Conservation (phyloP, 495 filamentous ascomycete species). For the Astrothelium macrocarpum region DNA sequence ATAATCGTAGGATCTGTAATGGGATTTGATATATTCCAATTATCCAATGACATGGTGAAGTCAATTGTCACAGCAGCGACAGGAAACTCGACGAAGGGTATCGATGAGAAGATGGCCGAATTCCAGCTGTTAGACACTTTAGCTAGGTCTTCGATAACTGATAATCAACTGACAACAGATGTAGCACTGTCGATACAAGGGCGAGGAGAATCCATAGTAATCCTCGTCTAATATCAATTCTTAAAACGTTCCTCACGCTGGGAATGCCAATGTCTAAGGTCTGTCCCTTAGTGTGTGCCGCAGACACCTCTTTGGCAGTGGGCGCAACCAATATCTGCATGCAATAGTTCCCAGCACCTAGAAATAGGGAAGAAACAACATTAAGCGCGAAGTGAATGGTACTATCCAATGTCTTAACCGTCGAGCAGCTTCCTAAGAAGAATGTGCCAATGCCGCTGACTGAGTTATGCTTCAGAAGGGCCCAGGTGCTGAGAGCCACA, state of each 20-base stretch:
- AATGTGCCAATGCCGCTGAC: neutral
- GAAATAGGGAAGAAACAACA: conserved; percentile 9
- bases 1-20: too few relatives aligned
- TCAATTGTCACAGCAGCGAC: too few relatives aligned
- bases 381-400: conserved; percentile 14
- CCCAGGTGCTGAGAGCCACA: neutral
- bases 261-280: conserved; percentile 16
- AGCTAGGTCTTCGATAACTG: too few relatives aligned
- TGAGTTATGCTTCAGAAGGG: neutral
- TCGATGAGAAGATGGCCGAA: too few relatives aligned
- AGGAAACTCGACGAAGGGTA: too few relatives aligned
- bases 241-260: conserved; percentile 9
- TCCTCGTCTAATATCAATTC: neutral
- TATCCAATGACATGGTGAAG: too few relatives aligned
- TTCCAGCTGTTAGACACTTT: too few relatives aligned
- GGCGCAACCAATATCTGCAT: conserved; percentile 15
- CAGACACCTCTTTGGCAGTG: conserved; percentile 12
- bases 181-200: neutral
- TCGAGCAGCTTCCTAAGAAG: neutral
- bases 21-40: too few relatives aligned
- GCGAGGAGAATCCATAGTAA: neutral
- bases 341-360: conserved; percentile 10
- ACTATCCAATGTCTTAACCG: neutral
- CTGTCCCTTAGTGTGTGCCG: conserved; percentile 7
- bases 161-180: conserved; percentile 7